Evolutionary conservation across 1,284 basidiomycete species (phyloP).

Genomic region (Fistulinella cinereoalba): DNA sequence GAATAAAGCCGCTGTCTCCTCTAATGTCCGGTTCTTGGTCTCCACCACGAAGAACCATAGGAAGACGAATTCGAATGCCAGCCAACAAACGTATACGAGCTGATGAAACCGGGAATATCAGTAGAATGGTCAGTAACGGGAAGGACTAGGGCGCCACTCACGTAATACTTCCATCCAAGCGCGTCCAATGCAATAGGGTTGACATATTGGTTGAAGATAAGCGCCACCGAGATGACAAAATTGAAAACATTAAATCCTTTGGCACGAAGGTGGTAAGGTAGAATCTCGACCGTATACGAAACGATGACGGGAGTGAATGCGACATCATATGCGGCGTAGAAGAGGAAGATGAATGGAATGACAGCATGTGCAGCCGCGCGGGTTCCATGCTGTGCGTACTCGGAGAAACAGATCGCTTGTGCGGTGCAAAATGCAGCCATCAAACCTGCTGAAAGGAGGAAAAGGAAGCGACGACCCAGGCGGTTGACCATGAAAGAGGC

Average conservation of each 20-base stretch:
- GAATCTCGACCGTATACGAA: slow-evolving; percentile 72
- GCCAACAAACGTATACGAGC: slow-evolving; percentile 68
- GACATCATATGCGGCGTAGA: slow-evolving; percentile 66
- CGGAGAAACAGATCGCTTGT: slow-evolving; percentile 70
- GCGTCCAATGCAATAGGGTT: slow-evolving; percentile 67
- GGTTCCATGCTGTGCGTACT: slow-evolving; percentile 48
- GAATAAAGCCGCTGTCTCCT: slow-evolving; percentile 74
- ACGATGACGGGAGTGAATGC: slow-evolving; percentile 75
- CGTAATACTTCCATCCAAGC: slow-evolving; percentile 66
- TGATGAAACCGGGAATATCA: slow-evolving; percentile 20
- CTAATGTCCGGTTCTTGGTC: slow-evolving; percentile 68
- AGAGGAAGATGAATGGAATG: slow-evolving; percentile 77
- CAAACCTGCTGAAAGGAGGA: slow-evolving; percentile 58
- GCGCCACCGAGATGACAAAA: slow-evolving; percentile 60
- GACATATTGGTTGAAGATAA: slow-evolving; percentile 80
- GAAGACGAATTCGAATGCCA: slow-evolving; percentile 60
- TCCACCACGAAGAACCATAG: slow-evolving; percentile 67
- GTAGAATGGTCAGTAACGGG: neutral
- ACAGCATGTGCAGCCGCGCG: slow-evolving; percentile 57
- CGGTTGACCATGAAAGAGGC: slow-evolving; percentile 59
- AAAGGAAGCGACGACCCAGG: slow-evolving; percentile 62
- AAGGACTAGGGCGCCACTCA: slow-evolving; percentile 22
- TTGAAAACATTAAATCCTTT: slow-evolving; percentile 77
- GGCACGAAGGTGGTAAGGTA: slow-evolving; percentile 69
- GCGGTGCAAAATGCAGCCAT: slow-evolving; percentile 71